Conservation (phyloP, 352 stramenopile genomes). For the Globisporangium okanoganense region DNA sequence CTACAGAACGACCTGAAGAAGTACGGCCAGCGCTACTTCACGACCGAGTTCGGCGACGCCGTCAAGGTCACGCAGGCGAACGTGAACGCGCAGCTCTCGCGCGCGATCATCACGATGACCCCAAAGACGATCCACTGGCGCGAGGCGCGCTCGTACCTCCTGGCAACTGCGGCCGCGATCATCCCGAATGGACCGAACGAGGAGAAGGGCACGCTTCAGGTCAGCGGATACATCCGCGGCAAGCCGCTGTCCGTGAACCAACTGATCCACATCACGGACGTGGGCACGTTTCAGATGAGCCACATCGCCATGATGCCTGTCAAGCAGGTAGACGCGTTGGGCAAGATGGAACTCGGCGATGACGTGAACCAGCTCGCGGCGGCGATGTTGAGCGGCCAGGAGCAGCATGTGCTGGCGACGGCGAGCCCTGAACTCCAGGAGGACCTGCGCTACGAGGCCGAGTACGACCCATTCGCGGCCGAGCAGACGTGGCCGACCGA, state of each 20-base stretch:
- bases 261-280: slow-evolving; percentile 95
- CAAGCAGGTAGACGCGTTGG: slow-evolving; percentile 37
- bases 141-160: slow-evolving; percentile 84
- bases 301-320: slow-evolving; percentile 54
- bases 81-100: slow-evolving; percentile 75
- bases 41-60: slow-evolving; percentile 84
- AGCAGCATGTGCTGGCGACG: slow-evolving; percentile 54
- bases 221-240: slow-evolving; percentile 96
- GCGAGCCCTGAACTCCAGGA: slow-evolving; percentile 62
- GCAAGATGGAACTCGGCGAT: slow-evolving; percentile 32
- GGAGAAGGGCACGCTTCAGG: slow-evolving; percentile 60
- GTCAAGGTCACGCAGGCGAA: slow-evolving; percentile 79
- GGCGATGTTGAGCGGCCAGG: slow-evolving; percentile 12
- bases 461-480: slow-evolving; percentile 93
- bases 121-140: slow-evolving; percentile 88
- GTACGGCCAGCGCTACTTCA: slow-evolving; percentile 86
- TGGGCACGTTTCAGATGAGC: slow-evolving; percentile 92
- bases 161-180: slow-evolving; percentile 63
- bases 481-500: slow-evolving; percentile 98
- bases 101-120: slow-evolving; percentile 76
- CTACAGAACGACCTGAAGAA: slow-evolving; percentile 76
- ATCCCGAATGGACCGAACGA: slow-evolving; percentile 54
- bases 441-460: slow-evolving; percentile 84
- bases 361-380: slow-evolving; percentile 23
- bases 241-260: slow-evolving; percentile 94